Base-by-base conservation (phyloP, 768 basidiomycete species). In the Leccinellum luteum region DNA sequence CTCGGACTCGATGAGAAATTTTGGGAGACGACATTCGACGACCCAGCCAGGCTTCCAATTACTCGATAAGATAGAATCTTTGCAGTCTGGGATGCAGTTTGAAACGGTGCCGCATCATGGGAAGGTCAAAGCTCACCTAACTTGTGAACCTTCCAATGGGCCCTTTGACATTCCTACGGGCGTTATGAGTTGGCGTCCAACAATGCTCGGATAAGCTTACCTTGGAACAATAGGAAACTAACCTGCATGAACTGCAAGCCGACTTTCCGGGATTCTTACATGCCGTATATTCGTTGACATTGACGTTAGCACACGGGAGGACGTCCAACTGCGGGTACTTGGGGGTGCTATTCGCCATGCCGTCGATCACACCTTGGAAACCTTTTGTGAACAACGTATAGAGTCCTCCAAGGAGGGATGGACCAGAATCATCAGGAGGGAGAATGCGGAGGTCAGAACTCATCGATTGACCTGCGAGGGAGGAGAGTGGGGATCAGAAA, bases 211-310 rank as follows among this genome's bases (percentile, higher is more conserved):
- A 48, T 32, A 27, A 58, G 2, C 48, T 35, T 48, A 63, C 69
- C 58, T 67, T 75, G 9, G 79, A 80, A 60, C 80, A 81, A 58
- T 81, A 81, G 19, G 74, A 74, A 2, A 79, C 78, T 15, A 80
- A 61, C 50, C 59, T 72, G 61, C 79, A 80, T 21, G 61, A 54
- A 30, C 64, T 56, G 47, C 70, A 72, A 10, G 68, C 52, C 28
- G 62, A 56, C 15, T 61, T 73, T 5, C 76, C 78, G 10, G 62
- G 66, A 0, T 73, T 67, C 14, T 61, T 47, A 56, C 77, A 78
- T 21, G 23, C 52, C 14, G 43, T 54, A 48, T 66, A 54, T n/a
- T 61, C 62, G 1, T 60, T 49, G 6, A 59, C 60, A 30, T 74
- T 58, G 25, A 72, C 62, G 43, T 76, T 75, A 15, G 77, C 77